phyloP scores from a whole-genome alignment of 1,139 yeast genomes.

The Lodderomyces margitis region DNA sequence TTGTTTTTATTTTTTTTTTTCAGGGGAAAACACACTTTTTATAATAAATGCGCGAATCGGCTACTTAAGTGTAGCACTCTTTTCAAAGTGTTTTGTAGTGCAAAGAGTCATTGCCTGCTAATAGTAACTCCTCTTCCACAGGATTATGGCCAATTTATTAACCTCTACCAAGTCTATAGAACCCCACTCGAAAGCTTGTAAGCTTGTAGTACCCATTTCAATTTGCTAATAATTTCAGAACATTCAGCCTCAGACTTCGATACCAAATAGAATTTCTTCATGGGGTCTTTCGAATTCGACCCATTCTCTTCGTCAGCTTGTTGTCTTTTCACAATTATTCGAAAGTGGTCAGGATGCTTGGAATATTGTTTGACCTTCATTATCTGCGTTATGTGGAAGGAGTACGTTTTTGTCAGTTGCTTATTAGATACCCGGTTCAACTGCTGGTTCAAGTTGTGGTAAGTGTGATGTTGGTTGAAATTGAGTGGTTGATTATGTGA shows the following conservation, averaged over 20 bases:
- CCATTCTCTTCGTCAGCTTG: conserved; percentile 40
- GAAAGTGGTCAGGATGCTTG: conserved; percentile 77
- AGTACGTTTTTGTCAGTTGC: conserved; percentile 67
- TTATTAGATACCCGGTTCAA: conserved; percentile 37
- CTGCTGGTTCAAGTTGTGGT: conserved; percentile 46
- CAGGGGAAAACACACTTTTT: too few species aligned
- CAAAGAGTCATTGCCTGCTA: too few species aligned
- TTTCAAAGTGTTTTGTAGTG: too few species aligned
- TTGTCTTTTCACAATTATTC: conserved; percentile 70
- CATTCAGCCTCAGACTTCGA: conserved; percentile 64
- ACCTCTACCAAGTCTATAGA: conserved; percentile 6
- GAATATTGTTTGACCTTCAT: conserved; percentile 71
- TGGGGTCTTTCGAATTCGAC: conserved; percentile 22
- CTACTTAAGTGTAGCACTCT: too few species aligned
- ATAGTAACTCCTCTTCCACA: too few species aligned
- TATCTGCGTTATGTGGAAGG: conserved; percentile 83
- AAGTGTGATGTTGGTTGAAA: conserved; percentile 18
- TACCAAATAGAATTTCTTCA: conserved; percentile 83
- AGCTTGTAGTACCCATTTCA: conserved; percentile 53
- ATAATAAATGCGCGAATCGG: too few species aligned
- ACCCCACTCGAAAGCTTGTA: conserved; percentile 26
- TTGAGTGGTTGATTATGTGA: conserved; percentile 1
- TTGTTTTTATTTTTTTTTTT: too few species aligned
- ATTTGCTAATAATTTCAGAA: conserved; percentile 69
- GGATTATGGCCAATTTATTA: too few species aligned